Percentiles rank a stretch among this genome's conserved stretches.
Conservation (phyloP, 164 flowering plant genomes). For the Dillenia turbinata region DNA sequence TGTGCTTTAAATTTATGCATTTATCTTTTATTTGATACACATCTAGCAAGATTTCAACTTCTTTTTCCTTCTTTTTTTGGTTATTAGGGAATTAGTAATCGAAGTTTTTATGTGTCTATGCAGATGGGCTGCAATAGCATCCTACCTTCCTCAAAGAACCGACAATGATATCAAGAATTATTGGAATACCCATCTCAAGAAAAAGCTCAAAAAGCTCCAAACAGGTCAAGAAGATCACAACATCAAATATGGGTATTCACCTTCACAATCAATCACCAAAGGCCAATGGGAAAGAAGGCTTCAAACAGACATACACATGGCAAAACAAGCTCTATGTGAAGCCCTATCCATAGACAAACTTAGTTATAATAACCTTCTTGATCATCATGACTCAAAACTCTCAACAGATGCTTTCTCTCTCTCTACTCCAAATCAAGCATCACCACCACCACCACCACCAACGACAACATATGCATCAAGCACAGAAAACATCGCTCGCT, state of each 20-base stretch:
- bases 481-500: conserved; percentile 64
- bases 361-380: background rate
- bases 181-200: conserved; percentile 88
- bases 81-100: background rate
- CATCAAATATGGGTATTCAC: conserved; percentile 26
- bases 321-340: conserved; percentile 74
- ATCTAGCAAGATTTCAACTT: background rate
- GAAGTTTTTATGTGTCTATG: conserved; percentile 1
- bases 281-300: conserved; percentile 97
- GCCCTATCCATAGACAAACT: conserved; percentile 69
- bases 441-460: background rate
- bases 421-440: conserved; percentile 5
- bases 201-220: conserved; percentile 59
- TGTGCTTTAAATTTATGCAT: too few relatives aligned
- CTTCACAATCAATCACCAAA: conserved; percentile 30
- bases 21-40: too few relatives aligned
- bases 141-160: conserved; percentile 84
- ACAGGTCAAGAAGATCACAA: conserved; percentile 23
- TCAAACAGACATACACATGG: conserved; percentile 81
- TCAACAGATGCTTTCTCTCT: background rate
- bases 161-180: conserved; percentile 85
- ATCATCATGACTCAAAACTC: conserved; percentile 8
- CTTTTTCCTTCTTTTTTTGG: background rate
- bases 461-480: conserved; percentile 55
- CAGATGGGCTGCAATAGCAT: conserved; percentile 98